Base-by-base conservation (phyloP, 352 stramenopile genomes). In the Phytopythium kandeliae region DNA sequence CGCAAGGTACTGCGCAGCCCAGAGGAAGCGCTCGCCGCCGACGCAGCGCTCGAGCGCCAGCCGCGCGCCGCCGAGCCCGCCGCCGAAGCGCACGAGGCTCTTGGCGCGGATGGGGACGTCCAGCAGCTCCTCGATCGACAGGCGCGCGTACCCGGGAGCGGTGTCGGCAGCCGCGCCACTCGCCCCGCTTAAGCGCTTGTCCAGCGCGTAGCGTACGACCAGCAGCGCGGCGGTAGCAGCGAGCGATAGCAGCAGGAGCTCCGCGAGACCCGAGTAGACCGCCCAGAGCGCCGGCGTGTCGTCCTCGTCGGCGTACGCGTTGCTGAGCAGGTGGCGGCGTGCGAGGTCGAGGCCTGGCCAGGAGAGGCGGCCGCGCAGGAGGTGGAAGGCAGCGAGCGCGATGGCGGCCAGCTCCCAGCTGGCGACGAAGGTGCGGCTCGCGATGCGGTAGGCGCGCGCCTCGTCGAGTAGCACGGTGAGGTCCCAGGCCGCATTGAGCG, bases 121-220 rank as follows among this genome's bases (percentile, higher is more conserved):
- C 24, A 82, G 50, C 16, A 80, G 57, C 53, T 78, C 63, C 57
- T 85, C 74, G 2, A 82, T 36, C 9, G 71, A 62, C 21, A 85
- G 55, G 0, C 71, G 63, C 10, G 56, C 58, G 58, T 85, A 85
- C 24, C 65, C 55, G 11, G 62, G n/a, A n/a, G n/a, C 54, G 38
- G 62, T 58, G 13, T 40, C 43, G 5, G 57, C 50, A 42, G 16
- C 43, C 12, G 37, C 28, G 28, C 28, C 10, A n/a, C n/a, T n/a
- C n/a, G n/a, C n/a, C n/a, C n/a, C n/a, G n/a, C n/a, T n/a, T n/a
- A n/a, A n/a, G 28, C 10, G 28, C 28, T 33, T 33, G 5, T 5
- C 28, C 17, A 49, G 21, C 10, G 57, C 13, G 36, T 69, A 73
- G 16, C 65, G 59, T 19, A 41, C 36, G 21, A 47, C 4, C 33